Evolutionary conservation across 1,284 basidiomycete species (phyloP).

Genomic region (Papiliotrema fonsecae): DNA sequence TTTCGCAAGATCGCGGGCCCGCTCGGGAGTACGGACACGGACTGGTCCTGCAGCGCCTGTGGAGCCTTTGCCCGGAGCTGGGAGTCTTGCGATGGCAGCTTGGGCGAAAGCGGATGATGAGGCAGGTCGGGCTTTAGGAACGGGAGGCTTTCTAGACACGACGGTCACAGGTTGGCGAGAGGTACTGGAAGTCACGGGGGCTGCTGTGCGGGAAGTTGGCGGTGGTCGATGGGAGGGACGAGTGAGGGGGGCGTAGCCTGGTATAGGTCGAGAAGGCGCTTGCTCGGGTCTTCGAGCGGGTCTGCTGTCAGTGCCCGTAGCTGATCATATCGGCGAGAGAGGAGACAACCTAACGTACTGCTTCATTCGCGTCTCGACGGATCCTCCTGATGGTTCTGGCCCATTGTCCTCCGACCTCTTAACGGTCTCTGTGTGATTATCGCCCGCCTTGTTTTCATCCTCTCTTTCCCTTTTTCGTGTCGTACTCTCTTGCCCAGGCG

Average conservation of each 20-base stretch:
- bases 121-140: slow-evolving; percentile 4
- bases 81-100: slow-evolving; percentile 26
- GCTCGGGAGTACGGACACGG: slow-evolving; percentile 20
- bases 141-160: not conserved
- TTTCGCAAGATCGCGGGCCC: slow-evolving; percentile 21
- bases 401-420: too few species aligned
- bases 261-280: too few species aligned
- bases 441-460: too few species aligned
- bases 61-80: slow-evolving; percentile 22
- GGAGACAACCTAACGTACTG: too few species aligned
- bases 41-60: slow-evolving; percentile 13
- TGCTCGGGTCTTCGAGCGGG: too few species aligned
- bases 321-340: too few species aligned
- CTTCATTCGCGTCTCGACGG: too few species aligned
- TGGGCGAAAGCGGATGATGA: slow-evolving; percentile 23
- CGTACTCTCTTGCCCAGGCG: too few species aligned
- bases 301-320: too few species aligned
- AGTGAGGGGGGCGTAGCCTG: not conserved
- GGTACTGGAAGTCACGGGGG: not conserved
- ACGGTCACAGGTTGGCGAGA: not conserved
- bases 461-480: too few species aligned
- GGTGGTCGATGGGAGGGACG: not conserved
- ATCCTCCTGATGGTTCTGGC: too few species aligned
- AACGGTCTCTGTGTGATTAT: too few species aligned
- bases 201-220: not conserved